Evolutionary conservation across 352 stramenopile species (phyloP).

Genomic region (Pythium scleroteichum): DNA sequence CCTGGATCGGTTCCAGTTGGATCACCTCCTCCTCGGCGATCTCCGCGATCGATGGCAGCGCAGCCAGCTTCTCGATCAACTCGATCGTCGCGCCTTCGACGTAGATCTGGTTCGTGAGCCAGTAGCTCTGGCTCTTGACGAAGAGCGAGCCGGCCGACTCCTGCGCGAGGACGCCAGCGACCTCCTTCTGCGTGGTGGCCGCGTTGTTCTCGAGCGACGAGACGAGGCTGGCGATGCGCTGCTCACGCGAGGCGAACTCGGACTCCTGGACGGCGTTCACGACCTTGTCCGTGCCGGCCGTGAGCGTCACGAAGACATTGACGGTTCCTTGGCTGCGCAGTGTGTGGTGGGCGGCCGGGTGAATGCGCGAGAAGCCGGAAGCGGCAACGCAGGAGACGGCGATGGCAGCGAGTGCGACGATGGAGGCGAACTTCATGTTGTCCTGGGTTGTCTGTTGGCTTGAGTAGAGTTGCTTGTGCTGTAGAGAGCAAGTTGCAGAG

Average conservation of each 20-base stretch:
- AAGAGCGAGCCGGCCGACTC: constrained; percentile 11
- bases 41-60: background rate
- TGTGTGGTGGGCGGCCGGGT: constrained; percentile 30
- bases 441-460: background rate
- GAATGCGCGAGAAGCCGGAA: background rate
- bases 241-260: constrained; percentile 16
- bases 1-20: constrained; percentile 2
- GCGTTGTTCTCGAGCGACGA: constrained; percentile 15
- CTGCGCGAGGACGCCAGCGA: constrained; percentile 13
- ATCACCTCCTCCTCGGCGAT: constrained; percentile 15
- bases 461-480: constrained; percentile 6
- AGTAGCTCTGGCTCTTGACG: constrained; percentile 17
- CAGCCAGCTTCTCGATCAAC: constrained; percentile 12
- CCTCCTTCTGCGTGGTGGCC: constrained; percentile 8
- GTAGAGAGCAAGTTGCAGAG: constrained; percentile 12
- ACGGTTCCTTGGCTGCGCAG: constrained; percentile 28
- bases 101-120: constrained; percentile 33
- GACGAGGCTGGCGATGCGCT: constrained; percentile 21
- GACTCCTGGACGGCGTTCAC: constrained; percentile 22
- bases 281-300: constrained; percentile 13
- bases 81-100: constrained; percentile 9
- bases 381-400: constrained; percentile 1
- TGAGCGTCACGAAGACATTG: constrained; percentile 38
- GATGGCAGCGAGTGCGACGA: constrained; percentile 4
- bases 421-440: constrained; percentile 9